Percentiles rank a stretch among this genome's conserved stretches.
phyloP scores from a whole-genome alignment of 176 grass and related monocot genomes.

The Carex scoparia region DNA sequence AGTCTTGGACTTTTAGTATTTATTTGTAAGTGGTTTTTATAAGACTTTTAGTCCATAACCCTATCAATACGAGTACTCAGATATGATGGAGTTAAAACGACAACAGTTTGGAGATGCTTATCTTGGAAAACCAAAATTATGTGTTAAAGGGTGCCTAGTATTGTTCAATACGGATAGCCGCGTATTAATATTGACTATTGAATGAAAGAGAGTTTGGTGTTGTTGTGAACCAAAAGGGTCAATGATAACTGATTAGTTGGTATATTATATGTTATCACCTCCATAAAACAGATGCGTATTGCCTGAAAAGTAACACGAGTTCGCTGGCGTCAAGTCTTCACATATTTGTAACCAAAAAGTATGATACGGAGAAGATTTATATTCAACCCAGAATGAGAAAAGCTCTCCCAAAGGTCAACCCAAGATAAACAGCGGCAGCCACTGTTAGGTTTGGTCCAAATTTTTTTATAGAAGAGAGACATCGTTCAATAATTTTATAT shows the following conservation, averaged over 20 bases:
- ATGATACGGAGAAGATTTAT: no score
- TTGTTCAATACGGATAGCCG: neutral
- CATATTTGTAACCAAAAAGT: no score
- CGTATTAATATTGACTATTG: neutral
- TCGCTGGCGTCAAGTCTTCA: no score
- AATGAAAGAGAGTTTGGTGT: neutral
- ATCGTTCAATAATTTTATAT: no score
- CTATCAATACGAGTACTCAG: neutral
- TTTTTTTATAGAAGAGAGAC: neutral
- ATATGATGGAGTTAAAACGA: neutral
- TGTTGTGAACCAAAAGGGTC: neutral
- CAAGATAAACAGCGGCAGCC: neutral
- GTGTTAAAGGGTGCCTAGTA: neutral
- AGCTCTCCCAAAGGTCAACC: neutral
- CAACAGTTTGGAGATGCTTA: neutral
- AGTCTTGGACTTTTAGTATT: no score
- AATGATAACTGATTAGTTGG: neutral
- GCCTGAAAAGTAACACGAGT: neutral
- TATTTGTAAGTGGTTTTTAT: no score
- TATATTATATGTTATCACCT: neutral
- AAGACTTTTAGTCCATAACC: no score
- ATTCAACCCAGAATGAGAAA: no score
- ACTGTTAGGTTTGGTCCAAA: neutral
- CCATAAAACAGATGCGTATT: neutral
- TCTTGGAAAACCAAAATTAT: neutral